Percentiles rank a stretch among this genome's conserved stretches.
Evolutionary conservation across 2,329 filamentous ascomycete species (phyloP).

Genomic region (Epichloe sibirici): DNA sequence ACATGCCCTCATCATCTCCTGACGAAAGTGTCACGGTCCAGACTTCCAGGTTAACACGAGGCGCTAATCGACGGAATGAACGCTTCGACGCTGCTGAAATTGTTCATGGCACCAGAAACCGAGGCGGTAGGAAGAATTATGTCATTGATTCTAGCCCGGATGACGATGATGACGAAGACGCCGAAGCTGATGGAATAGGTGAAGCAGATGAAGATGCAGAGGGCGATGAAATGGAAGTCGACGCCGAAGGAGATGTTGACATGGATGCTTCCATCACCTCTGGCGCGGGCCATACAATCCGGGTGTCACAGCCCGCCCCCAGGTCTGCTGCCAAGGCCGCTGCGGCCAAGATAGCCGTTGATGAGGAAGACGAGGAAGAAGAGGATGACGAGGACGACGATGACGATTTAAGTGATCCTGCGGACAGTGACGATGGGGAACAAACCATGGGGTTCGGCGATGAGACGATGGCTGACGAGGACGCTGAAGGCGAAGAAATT

Average conservation of each 20-base stretch:
- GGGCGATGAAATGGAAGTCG: constrained; percentile 23
- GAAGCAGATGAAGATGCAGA: constrained; percentile 31
- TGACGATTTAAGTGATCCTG: constrained; percentile 42
- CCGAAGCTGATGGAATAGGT: constrained; percentile 24
- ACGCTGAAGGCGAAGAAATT: constrained; percentile 35
- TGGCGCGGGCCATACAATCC: constrained; percentile 28
- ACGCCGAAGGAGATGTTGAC: constrained; percentile 33
- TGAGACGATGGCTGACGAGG: constrained; percentile 34
- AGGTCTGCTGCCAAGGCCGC: constrained; percentile 23
- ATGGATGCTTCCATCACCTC: constrained; percentile 24
- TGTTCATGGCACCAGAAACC: constrained; percentile 37
- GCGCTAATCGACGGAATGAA: constrained; percentile 23
- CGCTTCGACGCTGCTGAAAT: constrained; percentile 34
- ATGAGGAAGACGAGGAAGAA: constrained; percentile 35
- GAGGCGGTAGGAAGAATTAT: constrained; percentile 46
- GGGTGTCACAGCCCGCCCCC: constrained; percentile 31
- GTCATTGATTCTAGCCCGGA: constrained; percentile 43
- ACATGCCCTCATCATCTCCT: constrained; percentile 34
- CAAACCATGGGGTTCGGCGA: constrained; percentile 28
- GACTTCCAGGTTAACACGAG: constrained; percentile 36
- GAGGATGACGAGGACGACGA: constrained; percentile 40
- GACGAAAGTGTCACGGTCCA: constrained; percentile 40
- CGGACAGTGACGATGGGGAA: constrained; percentile 34
- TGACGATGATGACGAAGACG: constrained; percentile 30
- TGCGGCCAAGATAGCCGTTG: constrained; percentile 21